Conservation (phyloP, 2,329 filamentous ascomycete species). For the Pseudogymnoascus sp. region DNA sequence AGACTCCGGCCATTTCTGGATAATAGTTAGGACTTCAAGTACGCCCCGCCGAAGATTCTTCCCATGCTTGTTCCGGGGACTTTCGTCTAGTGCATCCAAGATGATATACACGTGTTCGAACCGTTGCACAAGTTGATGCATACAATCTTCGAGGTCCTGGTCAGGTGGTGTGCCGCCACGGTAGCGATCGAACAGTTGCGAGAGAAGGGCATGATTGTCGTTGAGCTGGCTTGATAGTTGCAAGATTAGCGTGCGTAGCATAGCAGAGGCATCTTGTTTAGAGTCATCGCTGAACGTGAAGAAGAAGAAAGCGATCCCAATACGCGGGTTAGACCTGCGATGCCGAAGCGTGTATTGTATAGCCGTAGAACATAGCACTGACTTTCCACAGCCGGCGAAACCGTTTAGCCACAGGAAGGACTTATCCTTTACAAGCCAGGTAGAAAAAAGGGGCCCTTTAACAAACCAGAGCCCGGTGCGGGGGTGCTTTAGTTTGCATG, state of each 20-base stretch:
- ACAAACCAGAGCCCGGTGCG: conserved; percentile 23
- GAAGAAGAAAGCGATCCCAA: conserved; percentile 34
- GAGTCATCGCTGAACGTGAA: conserved; percentile 33
- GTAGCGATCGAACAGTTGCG: conserved; percentile 17
- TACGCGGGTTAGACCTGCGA: conserved; percentile 17
- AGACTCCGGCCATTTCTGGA: conserved; percentile 21
- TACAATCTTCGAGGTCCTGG: conserved; percentile 19
- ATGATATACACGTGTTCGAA: conserved; percentile 31
- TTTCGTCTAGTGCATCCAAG: conserved; percentile 34
- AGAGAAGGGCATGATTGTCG: conserved; percentile 17
- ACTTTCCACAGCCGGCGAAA: conserved; percentile 35
- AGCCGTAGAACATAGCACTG: conserved; percentile 32
- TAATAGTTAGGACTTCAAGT: conserved; percentile 23
- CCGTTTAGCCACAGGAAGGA: conserved; percentile 36
- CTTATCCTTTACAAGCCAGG: conserved; percentile 24
- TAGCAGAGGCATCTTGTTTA: conserved; percentile 28
- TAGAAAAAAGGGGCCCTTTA: conserved; percentile 19
- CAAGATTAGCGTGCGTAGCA: conserved; percentile 30
- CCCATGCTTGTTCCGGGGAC: conserved; percentile 21
- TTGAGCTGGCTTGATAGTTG: conserved; percentile 29
- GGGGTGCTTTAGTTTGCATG: conserved; percentile 20
- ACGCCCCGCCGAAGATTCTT: conserved; percentile 19
- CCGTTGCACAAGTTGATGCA: conserved; percentile 20
- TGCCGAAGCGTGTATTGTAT: conserved; percentile 27
- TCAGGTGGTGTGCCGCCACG: conserved; percentile 17